These are phyloP conservation scores for Pseudoperonospora humuli DNA, from an alignment of 352 stramenopile species.

Conservation along the genomic window DNA sequence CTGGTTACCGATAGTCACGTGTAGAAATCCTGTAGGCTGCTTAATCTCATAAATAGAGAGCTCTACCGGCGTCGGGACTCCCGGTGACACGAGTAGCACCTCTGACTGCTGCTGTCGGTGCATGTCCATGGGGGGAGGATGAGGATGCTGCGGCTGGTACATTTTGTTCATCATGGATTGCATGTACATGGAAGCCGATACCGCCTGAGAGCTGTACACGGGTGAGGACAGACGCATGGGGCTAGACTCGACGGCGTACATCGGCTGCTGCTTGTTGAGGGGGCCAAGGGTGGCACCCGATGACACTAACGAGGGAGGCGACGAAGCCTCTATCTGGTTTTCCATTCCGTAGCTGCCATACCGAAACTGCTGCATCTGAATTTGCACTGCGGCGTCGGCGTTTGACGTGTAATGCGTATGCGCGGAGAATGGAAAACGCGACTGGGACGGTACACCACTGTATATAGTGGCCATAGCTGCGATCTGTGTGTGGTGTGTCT, in stretches of 20 bases:
- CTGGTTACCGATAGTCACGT: slow-evolving; percentile 76
- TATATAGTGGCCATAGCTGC: slow-evolving; percentile 57
- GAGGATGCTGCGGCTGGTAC: slow-evolving; percentile 50
- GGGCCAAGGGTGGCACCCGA: slow-evolving; percentile 35
- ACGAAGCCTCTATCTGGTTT: slow-evolving; percentile 27
- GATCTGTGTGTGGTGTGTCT: too few relatives aligned
- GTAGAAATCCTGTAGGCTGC: slow-evolving; percentile 69
- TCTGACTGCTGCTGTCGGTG: slow-evolving; percentile 30
- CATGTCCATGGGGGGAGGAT: slow-evolving; percentile 33
- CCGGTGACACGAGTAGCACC: slow-evolving; percentile 56
- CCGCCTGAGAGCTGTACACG: slow-evolving; percentile 23
- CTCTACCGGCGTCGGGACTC: slow-evolving; percentile 62
- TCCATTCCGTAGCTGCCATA: slow-evolving; percentile 43
- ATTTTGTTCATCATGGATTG: slow-evolving; percentile 57
- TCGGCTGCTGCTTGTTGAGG: slow-evolving; percentile 23
- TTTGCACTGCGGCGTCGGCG: slow-evolving; percentile 28
- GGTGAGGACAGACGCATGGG: slow-evolving; percentile 18
- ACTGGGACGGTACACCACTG: slow-evolving; percentile 41
- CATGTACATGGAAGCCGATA: slow-evolving; percentile 39
- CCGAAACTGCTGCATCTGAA: slow-evolving; percentile 52
- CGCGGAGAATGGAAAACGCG: slow-evolving; percentile 50
- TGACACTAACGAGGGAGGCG: slow-evolving; percentile 29
- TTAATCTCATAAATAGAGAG: slow-evolving; percentile 84
- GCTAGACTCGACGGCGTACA: slow-evolving; percentile 23
- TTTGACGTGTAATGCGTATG: slow-evolving; percentile 65